Evolutionary conservation across 192 early-diverging fungal species (phyloP).

Genomic region (Ambispora gerdemannii): DNA sequence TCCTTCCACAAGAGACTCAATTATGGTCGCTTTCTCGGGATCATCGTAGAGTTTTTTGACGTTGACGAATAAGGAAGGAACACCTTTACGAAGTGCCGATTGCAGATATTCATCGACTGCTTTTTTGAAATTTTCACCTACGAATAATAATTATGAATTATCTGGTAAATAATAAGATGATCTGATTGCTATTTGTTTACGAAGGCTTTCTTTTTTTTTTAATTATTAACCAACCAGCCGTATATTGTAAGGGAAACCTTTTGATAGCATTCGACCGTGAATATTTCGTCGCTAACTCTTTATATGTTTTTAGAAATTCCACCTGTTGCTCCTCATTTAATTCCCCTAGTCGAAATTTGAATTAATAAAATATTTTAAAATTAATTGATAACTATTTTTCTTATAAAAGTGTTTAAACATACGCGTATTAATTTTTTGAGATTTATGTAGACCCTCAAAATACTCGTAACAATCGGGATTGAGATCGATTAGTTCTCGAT

Average conservation of each 20-base stretch:
- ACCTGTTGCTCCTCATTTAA: conserved; percentile 35
- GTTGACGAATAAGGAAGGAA: conserved; percentile 88
- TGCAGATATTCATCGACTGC: conserved; percentile 67
- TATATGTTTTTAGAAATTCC: conserved; percentile 33
- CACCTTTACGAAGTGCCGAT: conserved; percentile 80
- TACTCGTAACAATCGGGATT: conserved; percentile 83
- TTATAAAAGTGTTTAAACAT: conserved; percentile 28
- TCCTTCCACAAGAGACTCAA: conserved; percentile 67
- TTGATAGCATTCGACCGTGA: conserved; percentile 80
- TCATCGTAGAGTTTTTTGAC: conserved; percentile 70
- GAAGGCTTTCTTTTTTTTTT: too few species aligned
- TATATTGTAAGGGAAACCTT: conserved; percentile 71
- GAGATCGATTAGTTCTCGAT: conserved; percentile 67
- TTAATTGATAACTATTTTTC: conserved; percentile 10
- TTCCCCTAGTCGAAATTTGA: background rate
- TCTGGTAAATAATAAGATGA: background rate
- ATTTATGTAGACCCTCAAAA: conserved; percentile 59
- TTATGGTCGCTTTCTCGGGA: conserved; percentile 60
- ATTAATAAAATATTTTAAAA: background rate
- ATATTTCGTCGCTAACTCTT: conserved; percentile 60
- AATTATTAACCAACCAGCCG: conserved; percentile 42
- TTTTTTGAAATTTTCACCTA: conserved; percentile 56
- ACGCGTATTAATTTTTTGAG: conserved; percentile 51
- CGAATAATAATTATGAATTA: background rate
- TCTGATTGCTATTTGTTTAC: background rate